A percentile compares a stretch with the other conserved stretches of the same genome.
These are phyloP conservation scores for Leptomonas seymouri DNA, from an alignment of 208 protist species.

Conservation along the genomic window DNA sequence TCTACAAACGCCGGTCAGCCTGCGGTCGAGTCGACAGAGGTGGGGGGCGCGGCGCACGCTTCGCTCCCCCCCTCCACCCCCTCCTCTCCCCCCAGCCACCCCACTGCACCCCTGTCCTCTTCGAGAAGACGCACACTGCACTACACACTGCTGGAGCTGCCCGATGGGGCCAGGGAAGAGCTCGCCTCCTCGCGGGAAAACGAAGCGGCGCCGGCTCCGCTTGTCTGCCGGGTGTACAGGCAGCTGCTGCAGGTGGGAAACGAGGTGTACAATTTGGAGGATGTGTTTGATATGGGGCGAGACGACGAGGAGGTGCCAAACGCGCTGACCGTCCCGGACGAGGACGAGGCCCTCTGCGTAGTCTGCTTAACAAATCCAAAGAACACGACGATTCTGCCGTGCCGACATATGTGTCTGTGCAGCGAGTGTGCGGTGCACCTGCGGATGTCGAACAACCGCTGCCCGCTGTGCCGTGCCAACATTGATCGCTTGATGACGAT, in stretches of 20 bases:
- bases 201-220: not conserved
- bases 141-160: conserved; percentile 37
- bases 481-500: conserved; percentile 79
- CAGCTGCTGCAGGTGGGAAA: conserved; percentile 74
- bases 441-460: conserved; percentile 80
- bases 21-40: not conserved
- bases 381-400: conserved; percentile 92
- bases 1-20: not conserved
- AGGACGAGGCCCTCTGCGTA: conserved; percentile 74
- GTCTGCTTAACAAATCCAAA: conserved; percentile 86
- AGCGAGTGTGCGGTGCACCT: conserved; percentile 82
- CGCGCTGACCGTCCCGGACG: conserved; percentile 12
- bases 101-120: not conserved
- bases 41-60: not conserved
- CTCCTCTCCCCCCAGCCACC: not conserved
- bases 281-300: conserved; percentile 73
- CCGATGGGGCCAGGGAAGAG: not conserved
- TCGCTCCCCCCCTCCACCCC: not conserved
- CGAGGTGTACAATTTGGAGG: conserved; percentile 83
- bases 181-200: not conserved
- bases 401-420: conserved; percentile 93
- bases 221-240: conserved; percentile 43
- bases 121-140: conserved; percentile 19
- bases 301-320: conserved; percentile 29
- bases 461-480: conserved; percentile 86